Conservation (phyloP, 1,284 basidiomycete species). For the Xanthoconium separans region DNA sequence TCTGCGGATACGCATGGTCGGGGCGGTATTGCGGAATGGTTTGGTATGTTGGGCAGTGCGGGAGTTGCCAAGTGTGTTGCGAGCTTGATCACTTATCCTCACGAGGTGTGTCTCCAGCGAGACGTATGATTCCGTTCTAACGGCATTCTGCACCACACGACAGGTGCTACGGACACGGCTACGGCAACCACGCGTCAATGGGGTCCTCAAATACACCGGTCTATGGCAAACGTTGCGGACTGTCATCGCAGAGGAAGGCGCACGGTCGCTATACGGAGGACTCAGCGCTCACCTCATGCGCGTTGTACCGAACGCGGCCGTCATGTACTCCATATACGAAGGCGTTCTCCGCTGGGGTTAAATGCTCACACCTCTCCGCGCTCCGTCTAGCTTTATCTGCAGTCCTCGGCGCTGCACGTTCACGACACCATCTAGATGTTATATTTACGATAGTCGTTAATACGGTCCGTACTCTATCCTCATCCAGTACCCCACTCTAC, state of each 20-base stretch:
- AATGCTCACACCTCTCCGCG: not conserved
- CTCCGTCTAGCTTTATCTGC: not conserved
- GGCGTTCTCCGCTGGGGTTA: slow-evolving; percentile 63
- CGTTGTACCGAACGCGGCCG: slow-evolving; percentile 95
- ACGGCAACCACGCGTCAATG: slow-evolving; percentile 78
- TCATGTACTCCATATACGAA: slow-evolving; percentile 92
- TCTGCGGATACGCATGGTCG: slow-evolving; percentile 52
- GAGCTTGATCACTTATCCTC: slow-evolving; percentile 93
- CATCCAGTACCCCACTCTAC: slow-evolving; percentile 13
- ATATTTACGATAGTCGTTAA: slow-evolving; percentile 15
- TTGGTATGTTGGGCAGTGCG: slow-evolving; percentile 85
- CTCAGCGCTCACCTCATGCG: slow-evolving; percentile 94
- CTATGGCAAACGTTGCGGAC: slow-evolving; percentile 84
- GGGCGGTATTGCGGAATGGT: slow-evolving; percentile 64
- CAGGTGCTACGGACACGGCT: slow-evolving; percentile 88
- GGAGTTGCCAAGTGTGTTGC: slow-evolving; percentile 94
- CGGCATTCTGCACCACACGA: not conserved
- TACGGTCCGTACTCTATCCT: slow-evolving; percentile 2
- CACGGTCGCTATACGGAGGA: slow-evolving; percentile 85
- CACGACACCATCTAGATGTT: slow-evolving; percentile 17
- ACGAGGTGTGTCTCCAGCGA: slow-evolving; percentile 64
- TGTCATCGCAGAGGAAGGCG: slow-evolving; percentile 90
- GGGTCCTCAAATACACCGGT: slow-evolving; percentile 83
- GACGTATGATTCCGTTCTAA: not conserved
- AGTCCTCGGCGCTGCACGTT: not conserved